phyloP scores from a whole-genome alignment of 1,284 basidiomycete genomes.

The Pisolithus thermaeus region DNA sequence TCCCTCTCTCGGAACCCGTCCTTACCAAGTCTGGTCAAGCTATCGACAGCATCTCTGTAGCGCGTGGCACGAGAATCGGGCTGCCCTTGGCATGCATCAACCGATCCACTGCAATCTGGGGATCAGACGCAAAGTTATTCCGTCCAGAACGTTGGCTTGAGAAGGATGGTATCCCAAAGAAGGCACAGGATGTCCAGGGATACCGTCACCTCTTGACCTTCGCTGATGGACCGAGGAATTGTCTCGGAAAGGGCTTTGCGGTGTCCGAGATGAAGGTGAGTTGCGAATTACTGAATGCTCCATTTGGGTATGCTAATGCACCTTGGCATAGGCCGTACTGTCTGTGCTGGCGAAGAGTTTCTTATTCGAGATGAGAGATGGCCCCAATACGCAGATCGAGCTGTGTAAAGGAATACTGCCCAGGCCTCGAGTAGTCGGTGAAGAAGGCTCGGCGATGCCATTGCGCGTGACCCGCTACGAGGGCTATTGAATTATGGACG shows the following conservation, averaged over 20 bases:
- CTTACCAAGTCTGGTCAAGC: slow-evolving; percentile 25
- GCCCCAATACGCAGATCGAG: slow-evolving; percentile 32
- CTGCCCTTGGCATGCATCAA: slow-evolving; percentile 31
- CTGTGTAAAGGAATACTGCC: slow-evolving; percentile 19
- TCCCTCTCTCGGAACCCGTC: slow-evolving; percentile 28
- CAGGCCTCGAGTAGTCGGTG: not conserved
- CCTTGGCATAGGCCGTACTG: slow-evolving; percentile 34
- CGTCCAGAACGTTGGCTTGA: slow-evolving; percentile 10
- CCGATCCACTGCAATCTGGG: no score
- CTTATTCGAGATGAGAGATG: slow-evolving; percentile 39
- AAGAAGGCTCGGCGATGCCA: not conserved
- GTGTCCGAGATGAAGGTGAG: slow-evolving; percentile 30
- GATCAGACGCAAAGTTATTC: slow-evolving; percentile 16
- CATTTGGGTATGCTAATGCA: not conserved
- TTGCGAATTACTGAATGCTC: not conserved
- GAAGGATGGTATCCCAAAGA: slow-evolving; percentile 9
- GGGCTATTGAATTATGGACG: no score
- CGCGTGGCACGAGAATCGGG: slow-evolving; percentile 38
- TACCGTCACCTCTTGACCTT: slow-evolving; percentile 43
- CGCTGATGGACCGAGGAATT: slow-evolving; percentile 42
- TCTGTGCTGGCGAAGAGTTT: slow-evolving; percentile 41
- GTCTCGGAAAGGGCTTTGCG: slow-evolving; percentile 23
- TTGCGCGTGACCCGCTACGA: not conserved
- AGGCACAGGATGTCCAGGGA: slow-evolving; percentile 34
- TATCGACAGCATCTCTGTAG: slow-evolving; percentile 35